Percentiles rank a stretch among this genome's conserved stretches.
Evolutionary conservation across 2,329 filamentous ascomycete species (phyloP).

Genomic region (Cyclaneusma minus): DNA sequence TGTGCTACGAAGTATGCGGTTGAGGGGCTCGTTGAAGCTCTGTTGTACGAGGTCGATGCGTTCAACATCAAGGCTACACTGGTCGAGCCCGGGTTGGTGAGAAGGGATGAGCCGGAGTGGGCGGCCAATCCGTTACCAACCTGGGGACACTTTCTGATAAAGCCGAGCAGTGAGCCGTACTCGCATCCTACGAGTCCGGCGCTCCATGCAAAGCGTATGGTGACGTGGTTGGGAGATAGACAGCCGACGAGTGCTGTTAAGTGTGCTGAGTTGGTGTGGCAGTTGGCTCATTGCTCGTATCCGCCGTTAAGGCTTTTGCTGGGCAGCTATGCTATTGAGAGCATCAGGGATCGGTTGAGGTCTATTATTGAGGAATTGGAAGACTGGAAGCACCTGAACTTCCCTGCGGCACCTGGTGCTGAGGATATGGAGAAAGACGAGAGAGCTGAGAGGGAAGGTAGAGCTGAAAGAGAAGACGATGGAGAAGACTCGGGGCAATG

Average conservation of each 20-base stretch:
- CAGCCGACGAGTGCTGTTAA: constrained; percentile 89
- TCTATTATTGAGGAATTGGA: constrained; percentile 91
- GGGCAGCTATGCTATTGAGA: constrained; percentile 90
- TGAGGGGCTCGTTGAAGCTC: constrained; percentile 86
- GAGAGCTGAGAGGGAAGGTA: constrained; percentile 15
- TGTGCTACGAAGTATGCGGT: constrained; percentile 96
- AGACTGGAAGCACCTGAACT: constrained; percentile 81
- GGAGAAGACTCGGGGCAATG: too few species aligned
- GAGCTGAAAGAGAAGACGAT: constrained; percentile 13
- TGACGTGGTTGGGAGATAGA: constrained; percentile 85
- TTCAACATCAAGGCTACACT: constrained; percentile 92
- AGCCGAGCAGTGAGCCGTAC: constrained; percentile 72
- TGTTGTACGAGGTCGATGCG: constrained; percentile 85
- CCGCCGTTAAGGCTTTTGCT: constrained; percentile 76
- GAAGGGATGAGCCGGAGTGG: constrained; percentile 63
- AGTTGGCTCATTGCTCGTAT: constrained; percentile 87
- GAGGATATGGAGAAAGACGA: constrained; percentile 19
- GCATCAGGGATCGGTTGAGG: constrained; percentile 75
- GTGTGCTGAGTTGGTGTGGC: constrained; percentile 86
- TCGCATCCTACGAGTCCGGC: constrained; percentile 64
- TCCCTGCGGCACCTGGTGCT: constrained; percentile 30
- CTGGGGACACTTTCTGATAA: constrained; percentile 88
- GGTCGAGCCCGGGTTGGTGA: constrained; percentile 78
- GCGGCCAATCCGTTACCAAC: constrained; percentile 43
- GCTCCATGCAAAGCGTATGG: constrained; percentile 75